Conservation (phyloP, 768 basidiomycete genomes). For the Termitomyces sp. region DNA sequence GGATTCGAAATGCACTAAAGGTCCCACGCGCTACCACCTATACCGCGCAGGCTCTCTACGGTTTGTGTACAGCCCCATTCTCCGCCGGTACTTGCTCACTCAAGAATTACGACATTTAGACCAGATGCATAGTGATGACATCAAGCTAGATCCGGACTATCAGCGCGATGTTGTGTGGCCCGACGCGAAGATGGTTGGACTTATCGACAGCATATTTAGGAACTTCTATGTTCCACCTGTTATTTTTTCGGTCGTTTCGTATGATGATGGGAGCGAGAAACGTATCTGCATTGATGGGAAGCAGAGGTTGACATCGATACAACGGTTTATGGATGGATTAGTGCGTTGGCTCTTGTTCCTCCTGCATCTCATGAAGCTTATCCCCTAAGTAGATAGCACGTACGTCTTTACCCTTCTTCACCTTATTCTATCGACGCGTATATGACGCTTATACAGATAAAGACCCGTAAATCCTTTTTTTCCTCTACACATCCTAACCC, state of each 20-base stretch:
- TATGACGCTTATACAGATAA: slow-evolving; percentile 13
- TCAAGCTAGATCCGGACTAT: slow-evolving; percentile 73
- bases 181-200: slow-evolving; percentile 64
- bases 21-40: slow-evolving; percentile 58
- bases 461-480: slow-evolving; percentile 9
- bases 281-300: slow-evolving; percentile 53
- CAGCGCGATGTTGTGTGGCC: slow-evolving; percentile 83
- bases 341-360: slow-evolving; percentile 3
- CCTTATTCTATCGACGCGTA: slow-evolving; percentile 30
- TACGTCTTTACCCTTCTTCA: slow-evolving; percentile 6
- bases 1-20: slow-evolving; percentile 42
- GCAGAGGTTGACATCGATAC: slow-evolving; percentile 58
- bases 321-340: slow-evolving; percentile 16
- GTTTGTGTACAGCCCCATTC: slow-evolving; percentile 24
- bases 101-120: slow-evolving; percentile 31
- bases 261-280: slow-evolving; percentile 59
- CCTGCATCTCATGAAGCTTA: not conserved
- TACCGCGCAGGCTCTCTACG: slow-evolving; percentile 55
- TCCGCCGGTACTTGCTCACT: not conserved
- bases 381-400: slow-evolving; percentile 7
- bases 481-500: not conserved
- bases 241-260: slow-evolving; percentile 55
- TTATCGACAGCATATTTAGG: slow-evolving; percentile 74
- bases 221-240: slow-evolving; percentile 76
- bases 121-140: slow-evolving; percentile 57